phyloP scores from a whole-genome alignment of 2,329 filamentous ascomycete genomes.

The Scytalidium sp. region DNA sequence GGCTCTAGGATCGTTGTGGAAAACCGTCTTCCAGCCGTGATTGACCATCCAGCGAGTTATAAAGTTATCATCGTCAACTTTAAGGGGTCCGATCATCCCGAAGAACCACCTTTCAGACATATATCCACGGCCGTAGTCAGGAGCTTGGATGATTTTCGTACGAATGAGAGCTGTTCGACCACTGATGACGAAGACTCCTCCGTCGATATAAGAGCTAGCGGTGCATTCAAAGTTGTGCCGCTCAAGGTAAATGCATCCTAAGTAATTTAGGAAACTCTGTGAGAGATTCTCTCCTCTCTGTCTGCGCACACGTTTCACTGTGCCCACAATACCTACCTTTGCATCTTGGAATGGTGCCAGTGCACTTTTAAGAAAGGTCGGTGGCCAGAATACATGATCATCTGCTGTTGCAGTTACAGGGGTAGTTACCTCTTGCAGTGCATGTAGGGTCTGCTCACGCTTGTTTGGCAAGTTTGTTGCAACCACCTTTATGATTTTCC shows the following conservation, averaged over 20 bases:
- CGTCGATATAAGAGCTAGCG: conserved; percentile 53
- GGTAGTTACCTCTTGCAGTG: conserved; percentile 9
- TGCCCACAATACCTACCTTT: conserved; percentile 52
- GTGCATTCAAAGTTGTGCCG: conserved; percentile 62
- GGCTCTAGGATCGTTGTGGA: neutral
- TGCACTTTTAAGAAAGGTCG: conserved; percentile 10
- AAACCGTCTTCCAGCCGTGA: conserved; percentile 34
- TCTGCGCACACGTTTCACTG: conserved; percentile 51
- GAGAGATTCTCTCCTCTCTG: conserved; percentile 16
- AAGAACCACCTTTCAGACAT: conserved; percentile 46
- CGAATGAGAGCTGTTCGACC: conserved; percentile 52
- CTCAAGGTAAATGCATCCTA: conserved; percentile 57
- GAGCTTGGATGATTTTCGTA: conserved; percentile 44
- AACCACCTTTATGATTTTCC: neutral
- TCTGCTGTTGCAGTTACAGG: conserved; percentile 14
- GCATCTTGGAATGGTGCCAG: conserved; percentile 19
- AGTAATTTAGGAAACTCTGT: conserved; percentile 40
- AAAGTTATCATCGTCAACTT: conserved; percentile 7
- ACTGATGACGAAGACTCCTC: conserved; percentile 56
- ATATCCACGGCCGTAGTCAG: conserved; percentile 41
- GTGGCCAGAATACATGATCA: conserved; percentile 18
- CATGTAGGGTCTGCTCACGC: conserved; percentile 13
- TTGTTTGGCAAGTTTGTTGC: conserved; percentile 8
- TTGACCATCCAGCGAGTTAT: conserved; percentile 2
- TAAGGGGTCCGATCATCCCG: neutral